Evolutionary conservation across 257 asterid species (phyloP).

Genomic region (Forsythia viridissima): DNA sequence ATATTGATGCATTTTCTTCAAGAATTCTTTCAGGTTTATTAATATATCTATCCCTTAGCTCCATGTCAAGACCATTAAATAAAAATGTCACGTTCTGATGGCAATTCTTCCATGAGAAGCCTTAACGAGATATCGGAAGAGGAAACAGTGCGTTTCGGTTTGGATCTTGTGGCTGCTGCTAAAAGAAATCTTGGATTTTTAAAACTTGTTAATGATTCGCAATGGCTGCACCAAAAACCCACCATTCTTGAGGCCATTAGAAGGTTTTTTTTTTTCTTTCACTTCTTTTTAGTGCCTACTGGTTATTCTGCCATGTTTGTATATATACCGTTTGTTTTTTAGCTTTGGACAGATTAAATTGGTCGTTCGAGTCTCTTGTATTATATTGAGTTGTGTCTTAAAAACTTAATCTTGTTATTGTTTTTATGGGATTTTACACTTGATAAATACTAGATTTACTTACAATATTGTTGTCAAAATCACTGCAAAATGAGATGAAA

Average conservation of each 20-base stretch:
- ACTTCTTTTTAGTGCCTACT: neutral
- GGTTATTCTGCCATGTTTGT: neutral
- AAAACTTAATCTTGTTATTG: neutral
- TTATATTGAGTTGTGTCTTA: neutral
- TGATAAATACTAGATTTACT: neutral
- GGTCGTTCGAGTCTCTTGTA: neutral
- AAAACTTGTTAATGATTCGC: constrained; percentile 62
- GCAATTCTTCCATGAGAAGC: constrained; percentile 46
- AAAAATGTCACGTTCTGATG: constrained; percentile 56
- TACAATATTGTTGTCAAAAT: neutral
- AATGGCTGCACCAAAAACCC: constrained; percentile 57
- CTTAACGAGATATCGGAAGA: constrained; percentile 57
- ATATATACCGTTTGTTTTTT: neutral
- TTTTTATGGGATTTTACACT: neutral
- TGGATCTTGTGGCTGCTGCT: constrained; percentile 89
- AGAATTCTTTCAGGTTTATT: neutral
- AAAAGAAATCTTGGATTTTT: constrained; percentile 64
- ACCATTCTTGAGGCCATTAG: constrained; percentile 69
- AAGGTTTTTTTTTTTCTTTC: constrained; percentile 41
- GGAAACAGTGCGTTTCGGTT: constrained; percentile 45
- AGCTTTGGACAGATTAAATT: neutral
- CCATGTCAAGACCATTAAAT: neutral
- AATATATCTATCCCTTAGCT: neutral
- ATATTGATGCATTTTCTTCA: neutral
- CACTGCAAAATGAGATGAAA: neutral